Evolutionary conservation across 768 basidiomycete genomes (phyloP).

Genomic region (Ephemerocybe angulata): DNA sequence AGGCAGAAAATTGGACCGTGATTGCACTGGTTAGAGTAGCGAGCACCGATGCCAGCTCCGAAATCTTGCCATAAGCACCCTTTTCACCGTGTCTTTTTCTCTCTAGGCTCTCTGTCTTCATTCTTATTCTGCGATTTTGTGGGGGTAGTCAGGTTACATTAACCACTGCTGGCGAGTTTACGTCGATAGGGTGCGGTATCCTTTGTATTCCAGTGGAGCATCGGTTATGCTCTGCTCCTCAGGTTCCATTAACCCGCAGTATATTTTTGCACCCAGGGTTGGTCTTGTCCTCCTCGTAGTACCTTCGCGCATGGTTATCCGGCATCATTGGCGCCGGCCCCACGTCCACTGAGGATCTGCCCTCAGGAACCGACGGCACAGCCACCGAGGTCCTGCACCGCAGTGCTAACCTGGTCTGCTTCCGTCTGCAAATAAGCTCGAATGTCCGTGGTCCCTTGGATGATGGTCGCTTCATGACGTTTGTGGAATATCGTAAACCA

Average conservation of each 20-base stretch:
- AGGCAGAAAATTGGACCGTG: constrained; percentile 14
- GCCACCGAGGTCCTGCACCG: background rate
- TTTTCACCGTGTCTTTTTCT: constrained; percentile 2
- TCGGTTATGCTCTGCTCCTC: background rate
- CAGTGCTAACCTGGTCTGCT: background rate
- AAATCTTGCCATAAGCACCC: background rate
- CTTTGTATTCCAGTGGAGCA: background rate
- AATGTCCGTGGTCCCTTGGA: no score
- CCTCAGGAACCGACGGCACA: constrained; percentile 7
- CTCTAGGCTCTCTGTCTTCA: background rate
- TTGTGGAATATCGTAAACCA: no score
- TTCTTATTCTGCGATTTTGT: background rate
- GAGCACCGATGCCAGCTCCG: background rate
- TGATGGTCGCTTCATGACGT: no score
- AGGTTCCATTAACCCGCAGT: background rate
- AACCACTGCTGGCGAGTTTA: background rate
- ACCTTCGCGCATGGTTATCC: no score
- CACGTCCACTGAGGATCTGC: background rate
- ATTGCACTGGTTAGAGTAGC: background rate
- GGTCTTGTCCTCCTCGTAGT: no score
- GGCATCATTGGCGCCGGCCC: no score
- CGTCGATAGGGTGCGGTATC: background rate
- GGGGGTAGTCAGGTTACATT: background rate
- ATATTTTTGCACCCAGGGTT: background rate
- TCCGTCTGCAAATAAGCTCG: no score